Base-by-base conservation (phyloP, 345 rosid species). In the Abelmoschus esculentus region DNA sequence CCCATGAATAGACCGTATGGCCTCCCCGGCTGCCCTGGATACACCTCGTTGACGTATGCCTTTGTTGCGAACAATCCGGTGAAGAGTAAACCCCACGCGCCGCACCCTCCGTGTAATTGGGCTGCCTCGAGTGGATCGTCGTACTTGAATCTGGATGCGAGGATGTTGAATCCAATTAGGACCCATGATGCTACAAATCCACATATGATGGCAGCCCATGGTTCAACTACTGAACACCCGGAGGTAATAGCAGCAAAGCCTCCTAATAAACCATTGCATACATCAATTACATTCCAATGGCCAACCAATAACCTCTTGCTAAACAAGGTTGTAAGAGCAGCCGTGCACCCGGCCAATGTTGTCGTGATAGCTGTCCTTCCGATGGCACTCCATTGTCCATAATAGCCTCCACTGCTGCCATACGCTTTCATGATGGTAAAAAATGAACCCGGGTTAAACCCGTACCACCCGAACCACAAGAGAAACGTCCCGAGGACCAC, bases 381-480 rank as follows among this genome's bases (percentile, higher is more conserved):
- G 0, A 91, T 55, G 0, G 87, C 93, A 61, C 89, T 87, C 97
- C 97, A 91, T 65, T 91, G 96, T 5, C 97, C 97, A 34, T 86
- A 82, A 61, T 76, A 81, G 46, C 64, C 34, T 18, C 80, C 76
- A 2, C 79, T 57, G 2, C 38, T 18, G n/a, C 75, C 56, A 54
- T 88, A 90, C 0, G 64, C 15, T 32, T 76, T 79, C 29, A 80
- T 11, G 56, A 88, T 88, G 26, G 83, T 81, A 13, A 70, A 58
- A 29, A 90, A 88, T 0, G 90, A 90, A 17, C 93, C 96, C 7
- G 96, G 84, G 79, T 87, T 91, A 58, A 91, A 89, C 47, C 96
- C 96, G 8, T 91, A 91, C 97, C 96, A 89, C 3, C 96, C 96
- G 34, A 88, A 88, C 96, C 96, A 90, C 28, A 90, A 65, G 59